phyloP scores from a whole-genome alignment of 1,139 yeast species.

The Diutina ranongensis region DNA sequence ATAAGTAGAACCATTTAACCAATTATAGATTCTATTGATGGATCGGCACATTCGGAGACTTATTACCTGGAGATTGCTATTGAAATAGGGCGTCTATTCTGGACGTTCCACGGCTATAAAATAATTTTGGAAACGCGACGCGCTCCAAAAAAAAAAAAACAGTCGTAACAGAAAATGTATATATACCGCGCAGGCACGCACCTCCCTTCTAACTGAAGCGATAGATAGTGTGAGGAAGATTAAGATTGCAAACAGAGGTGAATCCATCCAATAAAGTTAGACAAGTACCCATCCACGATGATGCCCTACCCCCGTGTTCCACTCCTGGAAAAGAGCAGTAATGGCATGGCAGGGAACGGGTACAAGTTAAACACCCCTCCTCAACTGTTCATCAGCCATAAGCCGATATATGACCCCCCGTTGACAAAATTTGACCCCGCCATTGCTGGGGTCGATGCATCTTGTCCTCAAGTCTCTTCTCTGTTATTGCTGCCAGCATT shows the following conservation, averaged over 20 bases:
- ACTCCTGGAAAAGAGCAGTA: slow-evolving; percentile 5
- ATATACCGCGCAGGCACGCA: neutral
- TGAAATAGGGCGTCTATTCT: neutral
- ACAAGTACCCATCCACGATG: neutral
- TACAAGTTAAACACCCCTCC: slow-evolving; percentile 1
- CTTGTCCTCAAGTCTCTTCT: neutral
- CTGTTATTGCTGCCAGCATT: slow-evolving; percentile 5
- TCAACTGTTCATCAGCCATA: neutral
- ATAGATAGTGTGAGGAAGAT: neutral
- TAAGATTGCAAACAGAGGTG: neutral
- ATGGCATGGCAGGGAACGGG: neutral
- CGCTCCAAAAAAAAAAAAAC: neutral
- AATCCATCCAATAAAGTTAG: neutral
- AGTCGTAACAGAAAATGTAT: neutral
- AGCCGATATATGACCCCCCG: neutral
- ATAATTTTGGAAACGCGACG: neutral
- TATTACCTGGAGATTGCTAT: neutral
- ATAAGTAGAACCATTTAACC: no score
- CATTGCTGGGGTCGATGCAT: neutral
- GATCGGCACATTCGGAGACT: no score
- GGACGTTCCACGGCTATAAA: neutral
- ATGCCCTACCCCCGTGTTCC: slow-evolving; percentile 5
- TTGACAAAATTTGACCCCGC: neutral
- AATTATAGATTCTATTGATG: no score
- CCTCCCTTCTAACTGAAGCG: neutral